Percentiles rank a stretch among this genome's conserved stretches.
These are phyloP conservation scores for Tolypocladium guangdongense DNA, from an alignment of 2,329 filamentous ascomycete species.

Conservation along the genomic window DNA sequence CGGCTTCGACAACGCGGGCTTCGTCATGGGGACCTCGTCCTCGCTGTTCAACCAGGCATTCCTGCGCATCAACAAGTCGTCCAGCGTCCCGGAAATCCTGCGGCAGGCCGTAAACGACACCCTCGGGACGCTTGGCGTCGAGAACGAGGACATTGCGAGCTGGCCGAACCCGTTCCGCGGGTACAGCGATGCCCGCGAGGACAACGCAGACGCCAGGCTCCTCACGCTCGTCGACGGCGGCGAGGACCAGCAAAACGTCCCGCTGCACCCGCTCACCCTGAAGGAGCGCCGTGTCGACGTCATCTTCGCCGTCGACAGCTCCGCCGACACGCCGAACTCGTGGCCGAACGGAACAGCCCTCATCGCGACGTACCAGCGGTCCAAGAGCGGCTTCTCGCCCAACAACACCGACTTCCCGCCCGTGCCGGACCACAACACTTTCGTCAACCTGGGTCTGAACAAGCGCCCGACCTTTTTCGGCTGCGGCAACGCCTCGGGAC, in stretches of 20 bases:
- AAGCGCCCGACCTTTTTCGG: constrained; percentile 70
- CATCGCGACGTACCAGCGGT: constrained; percentile 61
- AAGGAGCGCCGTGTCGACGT: constrained; percentile 63
- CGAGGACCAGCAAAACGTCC: constrained; percentile 68
- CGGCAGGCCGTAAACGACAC: constrained; percentile 39
- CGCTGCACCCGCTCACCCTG: constrained; percentile 67
- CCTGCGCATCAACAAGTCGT: constrained; percentile 39
- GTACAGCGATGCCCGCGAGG: constrained; percentile 46
- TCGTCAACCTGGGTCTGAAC: constrained; percentile 67
- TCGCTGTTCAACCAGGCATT: constrained; percentile 76
- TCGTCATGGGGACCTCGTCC: constrained; percentile 75
- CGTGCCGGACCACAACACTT: constrained; percentile 65
- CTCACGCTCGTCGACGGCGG: constrained; percentile 72
- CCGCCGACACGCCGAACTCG: constrained; percentile 54
- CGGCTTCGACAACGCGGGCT: constrained; percentile 76
- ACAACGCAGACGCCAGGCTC: constrained; percentile 40
- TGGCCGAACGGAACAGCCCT: constrained; percentile 74
- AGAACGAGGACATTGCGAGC: constrained; percentile 61
- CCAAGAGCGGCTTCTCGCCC: constrained; percentile 22
- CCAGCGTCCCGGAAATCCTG: constrained; percentile 36
- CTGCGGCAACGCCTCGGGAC: constrained; percentile 44
- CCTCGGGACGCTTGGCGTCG: constrained; percentile 41
- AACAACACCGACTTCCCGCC: constrained; percentile 64
- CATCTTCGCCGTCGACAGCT: constrained; percentile 71
- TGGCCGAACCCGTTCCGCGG: constrained; percentile 69